Evolutionary conservation across 2,329 filamentous ascomycete genomes (phyloP).

Genomic region (Colletotrichum orbiculare): DNA sequence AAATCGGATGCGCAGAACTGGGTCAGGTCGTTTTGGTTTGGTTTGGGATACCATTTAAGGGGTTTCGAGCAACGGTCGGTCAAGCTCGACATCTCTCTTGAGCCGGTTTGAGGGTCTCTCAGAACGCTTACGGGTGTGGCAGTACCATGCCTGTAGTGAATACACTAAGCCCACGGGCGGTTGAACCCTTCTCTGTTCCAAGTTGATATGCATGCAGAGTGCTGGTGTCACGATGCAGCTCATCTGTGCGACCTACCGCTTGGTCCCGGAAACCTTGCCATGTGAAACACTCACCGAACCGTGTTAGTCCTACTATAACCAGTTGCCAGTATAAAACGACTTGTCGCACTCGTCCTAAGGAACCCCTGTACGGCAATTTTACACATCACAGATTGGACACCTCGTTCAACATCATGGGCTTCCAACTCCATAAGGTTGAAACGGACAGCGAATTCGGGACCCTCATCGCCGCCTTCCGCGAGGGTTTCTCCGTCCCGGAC

Average conservation of each 20-base stretch:
- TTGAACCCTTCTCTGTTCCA: slow-evolving; percentile 5
- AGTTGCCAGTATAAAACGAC: too few relatives aligned
- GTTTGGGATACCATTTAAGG: slow-evolving; percentile 37
- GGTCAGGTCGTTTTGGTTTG: slow-evolving; percentile 31
- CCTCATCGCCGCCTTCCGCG: slow-evolving; percentile 3
- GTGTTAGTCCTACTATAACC: too few relatives aligned
- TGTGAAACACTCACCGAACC: too few relatives aligned
- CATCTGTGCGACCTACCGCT: too few relatives aligned
- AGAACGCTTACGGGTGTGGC: slow-evolving; percentile 9
- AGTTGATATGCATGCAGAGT: too few relatives aligned
- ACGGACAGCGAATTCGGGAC: slow-evolving; percentile 1
- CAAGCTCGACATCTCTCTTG: slow-evolving; percentile 15
- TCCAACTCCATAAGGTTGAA: background rate
- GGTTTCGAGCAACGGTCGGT: slow-evolving; percentile 28
- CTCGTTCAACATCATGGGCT: background rate
- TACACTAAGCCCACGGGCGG: slow-evolving; percentile 30
- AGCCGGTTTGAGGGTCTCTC: slow-evolving; percentile 26
- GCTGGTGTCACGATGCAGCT: too few relatives aligned
- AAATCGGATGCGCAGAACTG: slow-evolving; percentile 10
- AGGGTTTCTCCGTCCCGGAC: slow-evolving; percentile 1
- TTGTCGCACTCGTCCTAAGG: background rate
- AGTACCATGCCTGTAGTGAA: slow-evolving; percentile 18
- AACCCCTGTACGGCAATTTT: background rate
- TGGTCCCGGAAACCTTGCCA: too few relatives aligned
- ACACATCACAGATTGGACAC: too few relatives aligned